Evolutionary conservation across 768 basidiomycete species (phyloP), one percentile per base, ranked within the genome.

Genomic region (Termitomyces sp.): DNA sequence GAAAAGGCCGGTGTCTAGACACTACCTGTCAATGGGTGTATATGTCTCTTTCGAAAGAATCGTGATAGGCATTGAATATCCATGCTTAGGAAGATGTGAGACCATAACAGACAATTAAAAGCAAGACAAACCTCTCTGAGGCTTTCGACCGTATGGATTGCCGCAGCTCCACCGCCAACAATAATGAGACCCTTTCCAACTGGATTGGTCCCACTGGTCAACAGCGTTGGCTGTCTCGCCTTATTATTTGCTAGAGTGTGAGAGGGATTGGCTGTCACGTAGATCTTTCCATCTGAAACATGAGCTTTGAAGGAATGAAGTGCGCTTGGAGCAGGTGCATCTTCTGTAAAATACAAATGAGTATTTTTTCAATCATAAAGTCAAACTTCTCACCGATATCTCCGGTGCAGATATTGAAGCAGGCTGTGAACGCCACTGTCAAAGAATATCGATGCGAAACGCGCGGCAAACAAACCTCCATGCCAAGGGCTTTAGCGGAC

Each of bases 351-450:
- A 54, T 46, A 54, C 66, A 41, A 56, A 60, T 63, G 11, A 53
- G 52, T 41, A 40, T 14, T 0, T 47, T 22, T 40, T n/a, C 19
- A 24, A 51, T 14, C 15, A 6, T n/a, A 41, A 49, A 43, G 55
- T 67, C 34, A 66, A 56, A 56, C 57, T 21, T 38, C 76, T 34
- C 60, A 87, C 85, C 86, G 37, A 90, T 91, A 62, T 93, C 90
- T 12, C 90, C 90, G 28, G 82, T 89, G 70, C 84, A 86, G 48
- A 90, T 79, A 62, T 88, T 90, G 77, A 93, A 96, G 70, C 93
- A 94, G 32, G 92, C 92, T 90, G 60, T 24, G 51, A 44, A 46
- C 34, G 37, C 26, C 21, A 12, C 14, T 38, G 28, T 38, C 38
- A 43, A 43, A 17, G 35, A 17, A 10, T 32, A 35, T 21, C 51